Percentiles rank a stretch among this genome's conserved stretches.
phyloP scores from a whole-genome alignment of 257 asterid genomes.

The Solanum habrochaites region DNA sequence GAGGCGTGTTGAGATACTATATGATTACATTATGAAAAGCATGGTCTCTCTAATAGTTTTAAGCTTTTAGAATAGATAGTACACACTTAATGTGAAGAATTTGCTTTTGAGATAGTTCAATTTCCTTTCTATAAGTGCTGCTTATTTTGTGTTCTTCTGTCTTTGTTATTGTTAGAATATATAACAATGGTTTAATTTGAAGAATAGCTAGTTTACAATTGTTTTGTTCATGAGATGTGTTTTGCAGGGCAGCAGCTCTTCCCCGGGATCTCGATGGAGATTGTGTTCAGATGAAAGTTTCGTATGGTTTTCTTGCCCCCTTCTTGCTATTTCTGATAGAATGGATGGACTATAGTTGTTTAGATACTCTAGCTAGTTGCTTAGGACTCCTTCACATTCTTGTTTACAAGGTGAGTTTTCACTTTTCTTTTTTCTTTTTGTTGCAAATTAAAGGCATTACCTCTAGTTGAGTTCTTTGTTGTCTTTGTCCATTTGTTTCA shows the following conservation, averaged over 20 bases:
- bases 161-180: not conserved
- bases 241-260: conserved; percentile 46
- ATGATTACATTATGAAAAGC: not conserved
- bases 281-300: conserved; percentile 40
- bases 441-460: not conserved
- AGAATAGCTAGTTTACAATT: not conserved
- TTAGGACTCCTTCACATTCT: conserved; percentile 53
- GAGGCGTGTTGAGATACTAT: not conserved
- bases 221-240: not conserved
- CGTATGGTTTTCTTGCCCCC: conserved; percentile 41
- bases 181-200: not conserved
- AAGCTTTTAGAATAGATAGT: not conserved
- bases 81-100: not conserved
- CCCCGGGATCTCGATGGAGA: conserved; percentile 38
- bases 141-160: not conserved
- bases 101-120: too few relatives aligned
- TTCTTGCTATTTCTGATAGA: conserved; percentile 37
- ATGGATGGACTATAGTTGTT: conserved; percentile 58
- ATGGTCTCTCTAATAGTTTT: not conserved
- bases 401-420: conserved; percentile 33
- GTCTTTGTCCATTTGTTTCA: not conserved
- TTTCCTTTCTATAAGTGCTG: not conserved
- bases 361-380: conserved; percentile 29
- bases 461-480: not conserved
- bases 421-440: too few relatives aligned